Evolutionary conservation across 2,329 filamentous ascomycete species (phyloP).

Genomic region (Aurifilum marmelostoma): DNA sequence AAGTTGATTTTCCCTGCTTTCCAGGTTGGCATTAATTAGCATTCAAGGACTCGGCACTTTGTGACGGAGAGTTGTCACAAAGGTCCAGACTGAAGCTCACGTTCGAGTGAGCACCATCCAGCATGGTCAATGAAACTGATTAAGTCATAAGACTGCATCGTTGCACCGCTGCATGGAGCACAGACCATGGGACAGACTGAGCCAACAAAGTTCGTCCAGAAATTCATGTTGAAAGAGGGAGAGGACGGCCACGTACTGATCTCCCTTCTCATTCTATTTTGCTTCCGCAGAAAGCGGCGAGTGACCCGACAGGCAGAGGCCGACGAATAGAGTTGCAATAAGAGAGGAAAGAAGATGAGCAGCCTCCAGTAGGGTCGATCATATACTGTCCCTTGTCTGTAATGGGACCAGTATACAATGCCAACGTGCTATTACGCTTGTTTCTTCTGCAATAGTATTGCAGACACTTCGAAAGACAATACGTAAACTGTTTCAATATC

Average conservation of each 20-base stretch:
- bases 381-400: neutral
- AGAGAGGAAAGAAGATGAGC: no score
- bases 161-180: no score
- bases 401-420: neutral
- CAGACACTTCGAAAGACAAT: neutral
- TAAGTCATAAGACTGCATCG: no score
- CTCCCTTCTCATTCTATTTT: neutral
- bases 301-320: neutral
- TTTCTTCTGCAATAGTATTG: neutral
- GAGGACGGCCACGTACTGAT: neutral
- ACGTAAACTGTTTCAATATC: neutral
- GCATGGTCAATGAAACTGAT: no score
- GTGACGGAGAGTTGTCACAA: neutral
- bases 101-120: neutral
- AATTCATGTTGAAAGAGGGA: neutral
- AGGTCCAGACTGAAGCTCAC: neutral
- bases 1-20: no score
- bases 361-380: no score
- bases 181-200: neutral
- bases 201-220: neutral
- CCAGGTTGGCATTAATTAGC: no score
- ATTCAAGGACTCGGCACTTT: neutral
- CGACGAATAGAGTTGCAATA: neutral
- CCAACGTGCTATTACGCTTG: neutral
- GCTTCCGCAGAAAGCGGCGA: neutral